Base-by-base conservation (phyloP, 352 stramenopile genomes). In the Phytopythium mirpurense region DNA sequence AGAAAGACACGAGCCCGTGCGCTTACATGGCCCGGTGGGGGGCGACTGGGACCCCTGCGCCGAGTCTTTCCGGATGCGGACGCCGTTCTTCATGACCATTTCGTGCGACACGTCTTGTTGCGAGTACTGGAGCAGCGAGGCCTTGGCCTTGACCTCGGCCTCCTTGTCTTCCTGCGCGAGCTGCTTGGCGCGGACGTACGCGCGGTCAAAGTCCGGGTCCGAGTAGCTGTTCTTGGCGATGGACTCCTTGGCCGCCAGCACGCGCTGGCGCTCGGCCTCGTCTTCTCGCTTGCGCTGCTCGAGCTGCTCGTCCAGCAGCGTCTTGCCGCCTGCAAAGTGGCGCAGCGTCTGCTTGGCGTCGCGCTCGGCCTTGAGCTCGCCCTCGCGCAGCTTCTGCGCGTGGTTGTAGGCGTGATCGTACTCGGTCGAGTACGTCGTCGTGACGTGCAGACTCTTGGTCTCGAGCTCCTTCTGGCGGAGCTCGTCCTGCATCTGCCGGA, bases 81-180 rank as follows among this genome's bases (percentile, higher is more conserved):
- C 59, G 26, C 78, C 78, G 45, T 88, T 88, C 36, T 70, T 72
- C 78, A 88, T 86, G 12, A 72, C 56, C 62, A 78, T 74, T 41
- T 86, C 67, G 42, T 86, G 71, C 5, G 66, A 65, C 3, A 77
- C 61, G 32, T 86, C 65, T 24, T 72, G 68, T 62, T 80, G 68
- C n/a, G 76, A 74, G 52, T 72, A 86, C 51, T 86, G 70, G 14
- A 73, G 59, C 6, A 86, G 57, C 34, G 65, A 60, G 0, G 65
- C 70, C 54, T 86, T 86, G 16, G 75, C 75, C 48, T 83, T 80
- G 44, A 78, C 68, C 40, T 82, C 75, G 0, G 75, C 75, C 31
- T 82, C 68, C 18, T 73, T 77, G 38, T 82, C 72, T 16, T 63
- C 56, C 37, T 76, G 59, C 3, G 71, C 75, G 21, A 83, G 41